Percentiles rank a stretch among this genome's conserved stretches.
Evolutionary conservation across 768 basidiomycete genomes (phyloP).

Genomic region (Trichaptum fuscoviolaceum): DNA sequence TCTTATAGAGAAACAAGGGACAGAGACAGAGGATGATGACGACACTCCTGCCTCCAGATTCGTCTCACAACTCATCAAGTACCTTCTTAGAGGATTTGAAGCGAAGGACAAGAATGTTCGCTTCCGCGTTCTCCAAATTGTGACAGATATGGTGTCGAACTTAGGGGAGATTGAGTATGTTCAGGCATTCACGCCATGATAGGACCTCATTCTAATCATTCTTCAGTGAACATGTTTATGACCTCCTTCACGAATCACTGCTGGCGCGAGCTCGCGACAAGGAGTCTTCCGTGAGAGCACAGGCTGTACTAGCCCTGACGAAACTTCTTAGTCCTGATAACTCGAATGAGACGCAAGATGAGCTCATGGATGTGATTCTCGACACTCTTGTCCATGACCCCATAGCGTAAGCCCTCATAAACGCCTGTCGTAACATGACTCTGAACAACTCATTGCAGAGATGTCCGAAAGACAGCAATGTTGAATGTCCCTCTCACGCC

Average conservation of each 20-base stretch:
- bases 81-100: slow-evolving; percentile 69
- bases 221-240: slow-evolving; percentile 72
- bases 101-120: slow-evolving; percentile 87
- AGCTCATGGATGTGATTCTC: slow-evolving; percentile 56
- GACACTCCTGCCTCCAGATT: slow-evolving; percentile 70
- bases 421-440: background rate
- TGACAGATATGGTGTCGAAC: slow-evolving; percentile 73
- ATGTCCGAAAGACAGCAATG: slow-evolving; percentile 79
- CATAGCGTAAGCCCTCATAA: slow-evolving; percentile 52
- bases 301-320: slow-evolving; percentile 74
- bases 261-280: slow-evolving; percentile 76
- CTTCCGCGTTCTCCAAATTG: slow-evolving; percentile 71
- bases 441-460: slow-evolving; percentile 38
- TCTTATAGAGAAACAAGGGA: slow-evolving; percentile 31
- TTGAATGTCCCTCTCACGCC: slow-evolving; percentile 59
- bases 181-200: background rate
- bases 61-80: slow-evolving; percentile 58
- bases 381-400: slow-evolving; percentile 68
- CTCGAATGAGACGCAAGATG: slow-evolving; percentile 43
- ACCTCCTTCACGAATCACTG: slow-evolving; percentile 51
- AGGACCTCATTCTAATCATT: background rate
- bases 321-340: slow-evolving; percentile 64
- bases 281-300: slow-evolving; percentile 69
- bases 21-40: slow-evolving; percentile 42
- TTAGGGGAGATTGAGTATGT: slow-evolving; percentile 80